Evolutionary conservation across 2,329 filamentous ascomycete genomes (phyloP).

Genomic region (Neonectria magnoliae): DNA sequence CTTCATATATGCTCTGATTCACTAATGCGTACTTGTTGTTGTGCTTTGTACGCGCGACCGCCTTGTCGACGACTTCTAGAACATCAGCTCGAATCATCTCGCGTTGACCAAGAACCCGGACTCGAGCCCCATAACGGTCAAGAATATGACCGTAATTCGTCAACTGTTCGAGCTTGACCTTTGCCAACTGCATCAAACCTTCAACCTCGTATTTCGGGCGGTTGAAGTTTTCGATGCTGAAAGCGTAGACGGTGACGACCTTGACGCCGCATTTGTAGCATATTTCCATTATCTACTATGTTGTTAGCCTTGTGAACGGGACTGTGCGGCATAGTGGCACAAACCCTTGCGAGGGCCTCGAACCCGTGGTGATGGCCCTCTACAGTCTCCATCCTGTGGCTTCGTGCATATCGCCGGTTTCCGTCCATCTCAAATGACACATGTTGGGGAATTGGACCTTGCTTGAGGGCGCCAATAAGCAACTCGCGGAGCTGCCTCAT

Average conservation of each 20-base stretch:
- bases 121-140: conserved; percentile 88
- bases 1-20: neutral
- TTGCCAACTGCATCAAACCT: conserved; percentile 96
- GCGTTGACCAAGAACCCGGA: conserved; percentile 86
- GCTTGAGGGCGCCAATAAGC: conserved; percentile 86
- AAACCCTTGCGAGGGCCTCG: conserved; percentile 87
- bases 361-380: conserved; percentile 97
- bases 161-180: conserved; percentile 91
- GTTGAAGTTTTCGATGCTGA: conserved; percentile 99
- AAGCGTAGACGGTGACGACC: conserved; percentile 97
- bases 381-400: conserved; percentile 92
- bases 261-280: conserved; percentile 98
- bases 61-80: conserved; percentile 85
- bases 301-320: conserved; percentile 14
- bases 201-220: conserved; percentile 96
- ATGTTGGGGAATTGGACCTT: conserved; percentile 93
- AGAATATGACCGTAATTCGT: conserved; percentile 93
- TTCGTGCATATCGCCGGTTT: conserved; percentile 90
- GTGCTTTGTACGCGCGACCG: conserved; percentile 84
- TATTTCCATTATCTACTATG: conserved; percentile 83
- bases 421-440: conserved; percentile 99
- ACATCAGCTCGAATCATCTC: conserved; percentile 89
- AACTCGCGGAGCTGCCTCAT: conserved; percentile 81
- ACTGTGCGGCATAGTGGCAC: conserved; percentile 55
- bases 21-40: conserved; percentile 74